Evolutionary conservation across 176 grass and related monocot genomes (phyloP).

Genomic region (Bolboschoenus planiculmis): DNA sequence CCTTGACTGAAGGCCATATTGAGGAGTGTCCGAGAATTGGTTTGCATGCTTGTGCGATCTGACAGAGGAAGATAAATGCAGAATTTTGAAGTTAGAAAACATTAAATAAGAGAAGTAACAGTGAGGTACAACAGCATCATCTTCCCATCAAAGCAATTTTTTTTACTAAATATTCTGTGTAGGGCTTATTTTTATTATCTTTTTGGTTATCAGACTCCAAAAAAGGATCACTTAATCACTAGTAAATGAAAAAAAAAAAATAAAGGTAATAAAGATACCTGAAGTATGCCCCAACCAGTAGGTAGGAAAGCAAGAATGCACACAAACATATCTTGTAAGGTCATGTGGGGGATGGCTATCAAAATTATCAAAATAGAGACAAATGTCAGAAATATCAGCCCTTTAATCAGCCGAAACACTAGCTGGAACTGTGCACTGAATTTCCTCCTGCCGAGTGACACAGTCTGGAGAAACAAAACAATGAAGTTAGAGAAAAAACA

Average conservation of each 20-base stretch:
- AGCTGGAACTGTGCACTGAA: conserved; percentile 92
- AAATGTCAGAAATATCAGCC: conserved; percentile 74
- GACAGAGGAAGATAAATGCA: neutral
- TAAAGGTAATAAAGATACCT: conserved; percentile 36
- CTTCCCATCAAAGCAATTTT: neutral
- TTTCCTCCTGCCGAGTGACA: conserved; percentile 61
- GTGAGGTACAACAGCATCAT: too few relatives aligned
- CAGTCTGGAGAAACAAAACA: conserved; percentile 39
- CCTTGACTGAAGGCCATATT: conserved; percentile 74
- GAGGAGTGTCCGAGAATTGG: conserved; percentile 33
- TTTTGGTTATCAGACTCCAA: neutral
- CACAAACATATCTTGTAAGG: conserved; percentile 76
- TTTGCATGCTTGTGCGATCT: conserved; percentile 87
- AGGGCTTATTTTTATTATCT: neutral
- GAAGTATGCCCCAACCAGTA: conserved; percentile 86
- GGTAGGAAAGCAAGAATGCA: conserved; percentile 92
- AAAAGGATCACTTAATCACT: neutral
- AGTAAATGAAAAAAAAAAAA: neutral
- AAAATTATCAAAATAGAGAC: conserved; percentile 55
- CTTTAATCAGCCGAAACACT: conserved; percentile 89
- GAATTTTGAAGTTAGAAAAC: neutral
- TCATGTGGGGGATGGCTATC: conserved; percentile 67
- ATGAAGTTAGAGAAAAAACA: neutral
- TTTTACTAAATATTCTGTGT: neutral
- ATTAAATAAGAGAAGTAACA: too few relatives aligned